Evolutionary conservation across 2,329 filamentous ascomycete species (phyloP), one percentile per base, ranked within the genome.

Genomic region (Herpotrichia juniperi): DNA sequence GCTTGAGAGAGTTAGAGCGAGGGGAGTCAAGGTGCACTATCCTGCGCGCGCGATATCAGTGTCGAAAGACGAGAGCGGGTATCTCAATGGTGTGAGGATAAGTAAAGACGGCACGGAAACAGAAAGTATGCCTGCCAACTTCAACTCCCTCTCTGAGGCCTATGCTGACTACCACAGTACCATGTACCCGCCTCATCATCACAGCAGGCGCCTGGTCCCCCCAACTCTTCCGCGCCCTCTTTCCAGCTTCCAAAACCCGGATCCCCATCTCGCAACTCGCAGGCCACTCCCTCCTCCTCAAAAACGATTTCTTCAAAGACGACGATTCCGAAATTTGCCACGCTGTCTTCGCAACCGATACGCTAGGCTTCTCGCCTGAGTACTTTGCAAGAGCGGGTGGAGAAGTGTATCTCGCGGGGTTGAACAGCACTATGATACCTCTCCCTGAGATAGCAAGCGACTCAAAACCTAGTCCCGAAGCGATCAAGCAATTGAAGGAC

Each of bases 191-290:
- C 10, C 68, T 93, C 21, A 75, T 93, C 14, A 79, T 93, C 53
- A 76, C 87, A 0, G 83, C 88, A 0, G 90, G 90, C 2, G 82
- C 85, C 2, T 93, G 90, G 90, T 88, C 88, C 0, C 80, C 84
- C 0, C 73, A 74, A 26, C 84, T 90, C n/a, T 88, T 91, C 66
- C 61, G 74, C 2, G 74, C 77, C 0, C 80, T 93, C 14, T 93
- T 93, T 64, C 84, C 84, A 0, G 63, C 70, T 0, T 80, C 87
- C 1, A 64, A 63, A 2, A 63, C 80, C 1, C 68, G 75, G 10
- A 74, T 92, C 19, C 83, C 85, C 0, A 77, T 91, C 35, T 75
- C 77, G 2, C 79, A 83, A 16, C 75, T 92, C 4, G 87, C 88
- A 0, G 90, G 90, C 0, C 86, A 93, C 71, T 91, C 87, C 16